Conservation (phyloP, 768 basidiomycete species). For the Lentinula lateritia region DNA sequence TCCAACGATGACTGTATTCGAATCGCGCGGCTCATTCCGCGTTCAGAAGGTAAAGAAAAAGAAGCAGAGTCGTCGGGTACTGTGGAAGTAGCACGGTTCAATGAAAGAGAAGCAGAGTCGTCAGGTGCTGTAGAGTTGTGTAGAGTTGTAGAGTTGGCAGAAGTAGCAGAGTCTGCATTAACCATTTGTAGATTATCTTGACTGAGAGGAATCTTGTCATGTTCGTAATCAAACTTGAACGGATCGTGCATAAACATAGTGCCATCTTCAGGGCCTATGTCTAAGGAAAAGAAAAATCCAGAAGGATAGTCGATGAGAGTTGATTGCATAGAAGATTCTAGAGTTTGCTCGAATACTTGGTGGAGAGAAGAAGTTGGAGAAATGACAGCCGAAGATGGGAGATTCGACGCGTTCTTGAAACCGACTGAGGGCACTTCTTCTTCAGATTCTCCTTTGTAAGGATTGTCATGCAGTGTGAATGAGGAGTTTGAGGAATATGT, state of each 20-base stretch:
- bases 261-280: not conserved
- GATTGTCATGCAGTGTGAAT: not conserved
- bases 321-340: not conserved
- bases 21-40: not conserved
- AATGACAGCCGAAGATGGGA: not conserved
- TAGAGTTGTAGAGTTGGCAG: not conserved
- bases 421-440: not conserved
- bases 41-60: not conserved
- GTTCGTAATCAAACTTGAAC: not conserved
- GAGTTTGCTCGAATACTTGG: not conserved
- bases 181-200: not conserved
- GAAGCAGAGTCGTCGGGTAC: not conserved
- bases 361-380: not conserved
- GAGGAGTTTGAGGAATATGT: not conserved
- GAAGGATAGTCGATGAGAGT: not conserved
- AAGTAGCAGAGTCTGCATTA: not conserved
- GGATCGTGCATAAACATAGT: not conserved
- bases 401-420: not conserved
- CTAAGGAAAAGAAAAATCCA: not conserved
- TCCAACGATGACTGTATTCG: not conserved
- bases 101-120: not conserved
- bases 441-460: not conserved
- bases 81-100: not conserved
- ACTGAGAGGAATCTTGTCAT: not conserved
- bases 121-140: not conserved